Evolutionary conservation across 2,329 filamentous ascomycete species (phyloP).

Genomic region (Trichoderma lentiforme): DNA sequence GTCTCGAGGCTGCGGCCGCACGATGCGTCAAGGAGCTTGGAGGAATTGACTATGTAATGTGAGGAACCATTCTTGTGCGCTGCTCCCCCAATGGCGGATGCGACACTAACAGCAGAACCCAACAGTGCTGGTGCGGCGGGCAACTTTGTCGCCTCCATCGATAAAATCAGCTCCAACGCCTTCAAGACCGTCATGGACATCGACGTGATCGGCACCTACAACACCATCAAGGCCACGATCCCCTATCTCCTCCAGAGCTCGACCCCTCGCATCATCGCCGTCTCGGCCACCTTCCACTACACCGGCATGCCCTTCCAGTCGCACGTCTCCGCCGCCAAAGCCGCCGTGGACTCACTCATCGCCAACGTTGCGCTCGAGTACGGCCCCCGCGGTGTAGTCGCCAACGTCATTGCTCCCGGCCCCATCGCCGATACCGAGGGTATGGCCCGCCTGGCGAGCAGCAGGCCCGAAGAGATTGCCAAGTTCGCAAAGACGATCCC

Average conservation of each 20-base stretch:
- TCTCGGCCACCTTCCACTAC: conserved; percentile 90
- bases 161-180: conserved; percentile 77
- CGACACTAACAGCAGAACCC: neutral
- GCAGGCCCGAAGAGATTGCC: conserved; percentile 30
- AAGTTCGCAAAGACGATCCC: conserved; percentile 55
- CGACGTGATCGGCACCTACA: conserved; percentile 88
- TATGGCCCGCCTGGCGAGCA: conserved; percentile 59
- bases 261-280: conserved; percentile 76
- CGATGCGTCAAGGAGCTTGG: conserved; percentile 80
- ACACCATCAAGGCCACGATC: conserved; percentile 88
- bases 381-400: conserved; percentile 79
- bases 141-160: conserved; percentile 87
- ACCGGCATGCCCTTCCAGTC: conserved; percentile 80
- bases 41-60: conserved; percentile 90
- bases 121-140: conserved; percentile 84
- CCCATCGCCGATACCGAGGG: conserved; percentile 84
- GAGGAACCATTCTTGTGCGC: conserved; percentile 28
- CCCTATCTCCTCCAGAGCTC: conserved; percentile 78
- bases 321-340: conserved; percentile 90
- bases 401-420: conserved; percentile 85
- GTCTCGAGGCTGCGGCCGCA: conserved; percentile 64
- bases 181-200: conserved; percentile 97
- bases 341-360: conserved; percentile 81
- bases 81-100: neutral
- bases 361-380: conserved; percentile 81